Conservation (phyloP, 2,329 filamentous ascomycete species). For the Escovopsis weberi region DNA sequence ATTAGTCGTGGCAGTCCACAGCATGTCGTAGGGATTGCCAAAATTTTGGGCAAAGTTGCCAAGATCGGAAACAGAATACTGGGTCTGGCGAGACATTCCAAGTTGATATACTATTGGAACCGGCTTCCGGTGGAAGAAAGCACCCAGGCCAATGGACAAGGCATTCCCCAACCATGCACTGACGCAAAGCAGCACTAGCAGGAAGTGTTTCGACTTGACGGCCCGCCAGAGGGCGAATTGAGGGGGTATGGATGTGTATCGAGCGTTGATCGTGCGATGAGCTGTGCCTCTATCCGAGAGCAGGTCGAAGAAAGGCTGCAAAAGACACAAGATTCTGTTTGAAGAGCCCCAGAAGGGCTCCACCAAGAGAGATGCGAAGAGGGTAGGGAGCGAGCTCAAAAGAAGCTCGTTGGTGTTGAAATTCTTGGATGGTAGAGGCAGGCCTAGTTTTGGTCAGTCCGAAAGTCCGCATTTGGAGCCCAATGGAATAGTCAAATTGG, state of each 20-base stretch:
- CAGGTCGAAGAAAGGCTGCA: constrained; percentile 40
- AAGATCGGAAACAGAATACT: too few species aligned
- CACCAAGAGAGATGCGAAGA: constrained; percentile 33
- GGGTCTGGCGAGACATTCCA: too few species aligned
- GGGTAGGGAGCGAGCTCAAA: constrained; percentile 37
- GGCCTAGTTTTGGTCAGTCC: not conserved
- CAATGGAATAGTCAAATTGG: too few species aligned
- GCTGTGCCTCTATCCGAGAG: constrained; percentile 20
- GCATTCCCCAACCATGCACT: constrained; percentile 37
- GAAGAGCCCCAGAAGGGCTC: constrained; percentile 44
- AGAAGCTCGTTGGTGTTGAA: constrained; percentile 23
- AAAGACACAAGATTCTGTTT: constrained; percentile 35
- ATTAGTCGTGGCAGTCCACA: too few species aligned
- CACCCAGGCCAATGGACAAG: constrained; percentile 35
- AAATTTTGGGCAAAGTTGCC: too few species aligned
- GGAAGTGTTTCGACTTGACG: constrained; percentile 25
- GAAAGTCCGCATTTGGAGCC: too few species aligned
- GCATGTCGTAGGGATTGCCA: too few species aligned
- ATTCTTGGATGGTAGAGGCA: constrained; percentile 13
- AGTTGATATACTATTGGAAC: not conserved
- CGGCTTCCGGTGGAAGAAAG: constrained; percentile 29
- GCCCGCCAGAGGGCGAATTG: constrained; percentile 35
- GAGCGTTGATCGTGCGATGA: constrained; percentile 24
- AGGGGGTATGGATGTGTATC: constrained; percentile 41
- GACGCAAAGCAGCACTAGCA: constrained; percentile 30